phyloP scores from a whole-genome alignment of 805 yeast genomes.

The Starmerella vaccinii region DNA sequence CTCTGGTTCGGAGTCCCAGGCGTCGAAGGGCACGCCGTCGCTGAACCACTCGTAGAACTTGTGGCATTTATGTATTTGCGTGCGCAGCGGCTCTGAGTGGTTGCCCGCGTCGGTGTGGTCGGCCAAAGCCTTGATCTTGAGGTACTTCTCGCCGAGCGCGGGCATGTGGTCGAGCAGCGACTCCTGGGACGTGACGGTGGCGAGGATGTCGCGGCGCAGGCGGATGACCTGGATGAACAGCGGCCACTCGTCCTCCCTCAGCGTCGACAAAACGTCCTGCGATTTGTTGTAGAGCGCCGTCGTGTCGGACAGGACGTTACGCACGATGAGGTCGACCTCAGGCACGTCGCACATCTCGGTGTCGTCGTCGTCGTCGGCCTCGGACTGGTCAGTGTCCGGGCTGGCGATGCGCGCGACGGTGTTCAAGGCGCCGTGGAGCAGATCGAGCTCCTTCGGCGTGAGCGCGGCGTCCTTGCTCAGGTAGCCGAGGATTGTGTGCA shows the following conservation, averaged over 20 bases:
- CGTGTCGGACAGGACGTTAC: slow-evolving; percentile 1
- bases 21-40: slow-evolving; percentile 28
- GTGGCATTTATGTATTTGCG: slow-evolving; percentile 16
- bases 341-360: neutral
- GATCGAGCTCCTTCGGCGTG: slow-evolving; percentile 72
- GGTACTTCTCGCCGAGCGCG: slow-evolving; percentile 8
- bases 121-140: slow-evolving; percentile 9
- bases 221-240: slow-evolving; percentile 24
- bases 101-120: neutral
- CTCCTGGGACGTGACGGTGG: slow-evolving; percentile 9
- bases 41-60: slow-evolving; percentile 15
- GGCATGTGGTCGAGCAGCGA: slow-evolving; percentile 5
- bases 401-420: neutral
- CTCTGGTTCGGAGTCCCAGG: slow-evolving; percentile 28
- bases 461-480: slow-evolving; percentile 69
- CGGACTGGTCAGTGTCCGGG: neutral
- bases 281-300: neutral
- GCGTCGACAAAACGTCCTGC: slow-evolving; percentile 1
- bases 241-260: slow-evolving; percentile 20
- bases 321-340: slow-evolving; percentile 3
- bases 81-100: neutral
- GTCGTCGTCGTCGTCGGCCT: neutral
- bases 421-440: slow-evolving; percentile 37
- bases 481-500: slow-evolving; percentile 73
- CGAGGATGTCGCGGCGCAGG: slow-evolving; percentile 23